Conservation (phyloP, 208 protist genomes). For the Leishmania amazonensis region DNA sequence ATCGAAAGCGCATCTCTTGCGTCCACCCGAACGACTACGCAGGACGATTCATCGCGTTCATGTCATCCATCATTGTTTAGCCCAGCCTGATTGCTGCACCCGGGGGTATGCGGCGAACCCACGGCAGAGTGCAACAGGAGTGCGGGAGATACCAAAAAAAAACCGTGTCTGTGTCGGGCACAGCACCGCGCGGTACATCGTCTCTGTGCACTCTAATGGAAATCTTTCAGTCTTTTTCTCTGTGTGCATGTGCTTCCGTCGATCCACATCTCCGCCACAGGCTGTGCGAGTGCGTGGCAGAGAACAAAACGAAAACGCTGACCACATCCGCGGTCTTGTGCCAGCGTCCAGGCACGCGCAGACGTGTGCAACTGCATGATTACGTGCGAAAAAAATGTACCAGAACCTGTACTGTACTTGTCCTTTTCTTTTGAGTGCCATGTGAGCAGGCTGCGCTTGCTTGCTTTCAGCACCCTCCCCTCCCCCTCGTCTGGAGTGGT, state of each 20-base stretch:
- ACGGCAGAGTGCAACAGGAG: no score
- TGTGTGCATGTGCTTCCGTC: not conserved
- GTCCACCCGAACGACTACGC: conserved; percentile 87
- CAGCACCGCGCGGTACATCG: not conserved
- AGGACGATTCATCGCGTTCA: conserved; percentile 84
- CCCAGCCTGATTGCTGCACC: no score
- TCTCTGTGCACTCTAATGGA: not conserved
- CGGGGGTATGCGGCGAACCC: not conserved
- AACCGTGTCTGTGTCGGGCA: not conserved
- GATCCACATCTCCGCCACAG: not conserved
- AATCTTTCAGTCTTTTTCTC: not conserved
- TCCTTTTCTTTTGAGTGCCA: not conserved
- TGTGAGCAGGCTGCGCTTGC: not conserved
- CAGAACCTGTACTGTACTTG: not conserved
- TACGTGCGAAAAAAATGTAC: not conserved
- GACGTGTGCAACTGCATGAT: not conserved
- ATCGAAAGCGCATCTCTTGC: conserved; percentile 84
- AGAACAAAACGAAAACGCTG: not conserved
- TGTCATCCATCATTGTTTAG: conserved; percentile 90
- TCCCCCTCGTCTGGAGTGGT: not conserved
- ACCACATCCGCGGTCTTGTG: not conserved
- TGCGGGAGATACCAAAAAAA: not conserved
- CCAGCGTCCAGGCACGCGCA: not conserved
- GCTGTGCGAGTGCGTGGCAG: not conserved
- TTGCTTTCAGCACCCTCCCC: not conserved